phyloP scores from a whole-genome alignment of 2,329 filamentous ascomycete species.

The Trichoderma sp. region DNA sequence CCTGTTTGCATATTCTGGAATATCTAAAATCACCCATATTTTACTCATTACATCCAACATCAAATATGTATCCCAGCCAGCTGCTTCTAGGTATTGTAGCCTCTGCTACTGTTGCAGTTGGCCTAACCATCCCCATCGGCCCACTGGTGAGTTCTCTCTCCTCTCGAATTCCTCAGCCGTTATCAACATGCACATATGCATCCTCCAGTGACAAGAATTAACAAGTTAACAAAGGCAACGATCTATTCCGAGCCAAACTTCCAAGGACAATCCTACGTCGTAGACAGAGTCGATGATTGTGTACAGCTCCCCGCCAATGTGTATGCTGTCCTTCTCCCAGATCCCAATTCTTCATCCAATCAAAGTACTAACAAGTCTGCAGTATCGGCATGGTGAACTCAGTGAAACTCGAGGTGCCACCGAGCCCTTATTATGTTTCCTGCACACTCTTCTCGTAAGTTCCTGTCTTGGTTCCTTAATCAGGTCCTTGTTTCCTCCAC shows the following conservation, averaged over 20 bases:
- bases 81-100: background rate
- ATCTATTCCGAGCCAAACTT: background rate
- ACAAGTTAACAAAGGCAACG: background rate
- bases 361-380: background rate
- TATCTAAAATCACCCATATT: background rate
- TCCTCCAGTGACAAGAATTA: background rate
- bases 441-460: conserved; percentile 5
- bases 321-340: background rate
- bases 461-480: background rate
- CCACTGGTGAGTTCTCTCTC: background rate
- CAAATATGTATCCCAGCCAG: background rate
- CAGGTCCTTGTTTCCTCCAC: background rate
- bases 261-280: background rate
- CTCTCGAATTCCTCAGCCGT: no score
- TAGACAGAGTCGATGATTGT: background rate
- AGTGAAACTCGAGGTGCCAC: background rate
- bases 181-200: background rate
- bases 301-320: background rate
- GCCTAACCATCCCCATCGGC: background rate
- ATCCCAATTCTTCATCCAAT: background rate
- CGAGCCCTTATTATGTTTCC: background rate
- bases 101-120: background rate
- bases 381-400: background rate
- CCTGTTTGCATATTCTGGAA: background rate
- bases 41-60: background rate